Conservation (phyloP, 805 yeast species). For the Candida peoriensis region DNA sequence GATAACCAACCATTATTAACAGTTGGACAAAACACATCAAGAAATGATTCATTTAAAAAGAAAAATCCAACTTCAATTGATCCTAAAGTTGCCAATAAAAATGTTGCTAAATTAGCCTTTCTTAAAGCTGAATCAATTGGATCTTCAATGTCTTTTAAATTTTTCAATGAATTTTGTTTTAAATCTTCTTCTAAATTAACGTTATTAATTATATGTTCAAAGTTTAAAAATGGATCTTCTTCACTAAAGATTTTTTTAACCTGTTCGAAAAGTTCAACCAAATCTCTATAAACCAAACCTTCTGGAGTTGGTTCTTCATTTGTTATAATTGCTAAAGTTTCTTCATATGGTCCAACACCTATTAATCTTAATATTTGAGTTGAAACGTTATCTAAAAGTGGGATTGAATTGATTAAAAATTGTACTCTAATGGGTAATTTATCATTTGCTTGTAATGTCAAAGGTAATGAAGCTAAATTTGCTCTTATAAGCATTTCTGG, state of each 20-base stretch:
- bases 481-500: constrained; percentile 29
- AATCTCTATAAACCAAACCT: constrained; percentile 55
- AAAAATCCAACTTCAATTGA: constrained; percentile 83
- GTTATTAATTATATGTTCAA: constrained; percentile 67
- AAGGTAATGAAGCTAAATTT: constrained; percentile 57
- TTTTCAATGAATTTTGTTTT: constrained; percentile 5
- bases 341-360: constrained; percentile 71
- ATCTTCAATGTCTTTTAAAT: constrained; percentile 17
- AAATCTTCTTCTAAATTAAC: constrained; percentile 5
- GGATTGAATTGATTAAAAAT: constrained; percentile 60
- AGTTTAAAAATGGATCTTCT: constrained; percentile 67
- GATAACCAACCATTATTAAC: constrained; percentile 25
- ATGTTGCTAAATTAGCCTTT: constrained; percentile 84
- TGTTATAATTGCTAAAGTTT: constrained; percentile 64
- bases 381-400: constrained; percentile 75
- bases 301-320: constrained; percentile 61
- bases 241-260: constrained; percentile 63
- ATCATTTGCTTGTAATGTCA: constrained; percentile 52
- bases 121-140: constrained; percentile 46
- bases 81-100: constrained; percentile 81
- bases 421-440: constrained; percentile 50
- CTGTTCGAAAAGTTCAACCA: constrained; percentile 74
- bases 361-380: constrained; percentile 73
- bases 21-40: constrained; percentile 84
- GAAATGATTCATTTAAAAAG: constrained; percentile 75